Evolutionary conservation across 2,329 filamentous ascomycete species (phyloP), one percentile per base, ranked within the genome.

Genomic region (Aspergillus persii): DNA sequence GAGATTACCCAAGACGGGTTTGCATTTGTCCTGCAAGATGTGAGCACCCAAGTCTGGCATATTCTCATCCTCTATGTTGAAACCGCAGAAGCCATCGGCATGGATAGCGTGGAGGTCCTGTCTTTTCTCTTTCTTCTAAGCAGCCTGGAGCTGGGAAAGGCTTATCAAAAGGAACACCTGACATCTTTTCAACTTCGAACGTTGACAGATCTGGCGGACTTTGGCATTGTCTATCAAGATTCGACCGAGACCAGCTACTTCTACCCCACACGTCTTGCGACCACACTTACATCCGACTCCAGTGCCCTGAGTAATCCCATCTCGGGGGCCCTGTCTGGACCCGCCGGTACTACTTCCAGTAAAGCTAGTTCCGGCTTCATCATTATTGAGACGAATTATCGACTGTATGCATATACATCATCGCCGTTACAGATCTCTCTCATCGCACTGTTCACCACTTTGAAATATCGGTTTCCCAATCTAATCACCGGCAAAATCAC

Each of bases 321-420:
- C 65, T 82, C 86, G 31, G 88, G 89, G 47, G 88, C 88, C 7
- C 83, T 87, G 1, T 68, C 71, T 9, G 71, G 74, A 1, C 72
- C 75, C 41, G 62, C 65, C 26, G 68, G 68, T 50, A 58, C 66
- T 8, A 76, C 64, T 53, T 71, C 71, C 53, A 66, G 64, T 27
- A 70, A 72, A 50, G 61, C 73, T 6, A 71, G 73, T 9, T 73
- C 76, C 5, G 93, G 93, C 63, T 95, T 92, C 79, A 92, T 99
- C 71, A 93, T 99, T 69, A 86, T 99, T 66, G 95, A 99, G 80
- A 99, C 95, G 8, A 99, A 99, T 78, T 98, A 97, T 79, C 90
- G 95, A 29, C 80, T 99, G 66, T 99, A 99, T 79, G 95, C 95
- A 33, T 99, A 99, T 79, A 98, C 96, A 6, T 89, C 90, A 36